These are phyloP conservation scores for Sporothrix schenckii DNA, from an alignment of 2,329 filamentous ascomycete species.

Conservation along the genomic window DNA sequence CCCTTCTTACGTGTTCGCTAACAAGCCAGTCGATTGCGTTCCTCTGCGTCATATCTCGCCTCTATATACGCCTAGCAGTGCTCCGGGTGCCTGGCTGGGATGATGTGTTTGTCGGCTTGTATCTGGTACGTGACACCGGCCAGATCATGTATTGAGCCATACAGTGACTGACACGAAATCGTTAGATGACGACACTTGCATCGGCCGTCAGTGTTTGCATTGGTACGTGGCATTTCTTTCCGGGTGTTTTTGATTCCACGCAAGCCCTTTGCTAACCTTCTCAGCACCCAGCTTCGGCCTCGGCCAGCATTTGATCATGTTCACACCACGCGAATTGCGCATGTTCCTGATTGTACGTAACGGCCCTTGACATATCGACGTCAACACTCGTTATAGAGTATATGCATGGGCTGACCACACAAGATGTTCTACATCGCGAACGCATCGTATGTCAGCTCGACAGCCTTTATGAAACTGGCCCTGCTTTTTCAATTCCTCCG, in stretches of 20 bases:
- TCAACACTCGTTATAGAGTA: too few relatives aligned
- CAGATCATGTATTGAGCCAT: too few relatives aligned
- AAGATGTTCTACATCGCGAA: slow-evolving; percentile 39
- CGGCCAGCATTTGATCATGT: slow-evolving; percentile 30
- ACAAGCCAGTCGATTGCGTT: slow-evolving; percentile 10
- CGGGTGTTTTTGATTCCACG: background rate
- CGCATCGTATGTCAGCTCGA: slow-evolving; percentile 37
- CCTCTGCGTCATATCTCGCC: slow-evolving; percentile 26
- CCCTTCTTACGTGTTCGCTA: background rate
- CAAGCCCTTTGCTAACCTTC: background rate
- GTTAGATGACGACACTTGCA: slow-evolving; percentile 15
- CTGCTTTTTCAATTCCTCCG: slow-evolving; percentile 40
- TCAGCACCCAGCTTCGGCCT: slow-evolving; percentile 30
- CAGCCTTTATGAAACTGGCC: slow-evolving; percentile 38
- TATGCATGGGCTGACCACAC: background rate
- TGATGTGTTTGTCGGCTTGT: slow-evolving; percentile 32
- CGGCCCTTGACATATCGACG: background rate
- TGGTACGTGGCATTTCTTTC: slow-evolving; percentile 10
- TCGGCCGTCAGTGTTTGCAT: slow-evolving; percentile 23
- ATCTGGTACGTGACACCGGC: slow-evolving; percentile 26
- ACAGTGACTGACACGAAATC: background rate
- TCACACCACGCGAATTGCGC: slow-evolving; percentile 23
- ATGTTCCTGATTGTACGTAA: slow-evolving; percentile 28
- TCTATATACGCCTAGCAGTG: slow-evolving; percentile 31
- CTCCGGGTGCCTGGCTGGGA: slow-evolving; percentile 30